Conservation (phyloP, 2,329 filamentous ascomycete genomes). For the Aureobasidium zeae region DNA sequence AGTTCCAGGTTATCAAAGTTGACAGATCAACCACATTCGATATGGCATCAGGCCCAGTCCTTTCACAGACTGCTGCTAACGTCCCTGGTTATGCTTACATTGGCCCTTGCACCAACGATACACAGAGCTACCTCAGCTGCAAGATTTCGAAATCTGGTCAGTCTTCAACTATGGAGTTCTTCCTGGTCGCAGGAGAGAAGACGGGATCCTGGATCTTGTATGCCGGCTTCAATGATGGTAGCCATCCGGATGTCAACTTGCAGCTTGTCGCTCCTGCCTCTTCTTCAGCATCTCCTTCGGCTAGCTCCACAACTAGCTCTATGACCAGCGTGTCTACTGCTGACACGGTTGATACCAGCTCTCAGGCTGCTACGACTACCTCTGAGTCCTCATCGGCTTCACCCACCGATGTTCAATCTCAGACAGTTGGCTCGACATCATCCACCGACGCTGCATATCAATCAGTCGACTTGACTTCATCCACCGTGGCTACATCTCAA, state of each 20-base stretch:
- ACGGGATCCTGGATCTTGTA: constrained; percentile 2
- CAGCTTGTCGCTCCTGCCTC: neutral
- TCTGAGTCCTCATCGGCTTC: neutral
- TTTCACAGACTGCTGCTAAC: neutral
- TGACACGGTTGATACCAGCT: neutral
- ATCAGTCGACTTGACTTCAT: neutral
- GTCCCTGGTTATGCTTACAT: neutral
- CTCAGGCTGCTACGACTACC: neutral
- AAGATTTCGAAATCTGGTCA: neutral
- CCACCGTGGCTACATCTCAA: too few species aligned
- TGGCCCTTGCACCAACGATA: neutral
- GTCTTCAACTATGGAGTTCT: neutral
- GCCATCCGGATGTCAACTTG: neutral
- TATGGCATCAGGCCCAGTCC: neutral
- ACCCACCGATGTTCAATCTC: too few species aligned
- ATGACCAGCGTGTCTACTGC: neutral
- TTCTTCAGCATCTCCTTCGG: neutral
- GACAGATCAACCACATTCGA: neutral
- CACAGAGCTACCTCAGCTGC: neutral
- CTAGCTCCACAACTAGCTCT: neutral
- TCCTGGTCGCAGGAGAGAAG: constrained; percentile 4
- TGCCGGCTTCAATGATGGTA: neutral
- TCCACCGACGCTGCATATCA: neutral
- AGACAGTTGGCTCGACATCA: neutral
- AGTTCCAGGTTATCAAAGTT: neutral